Base-by-base conservation (phyloP, 208 protist genomes). In the Giardia muris region DNA sequence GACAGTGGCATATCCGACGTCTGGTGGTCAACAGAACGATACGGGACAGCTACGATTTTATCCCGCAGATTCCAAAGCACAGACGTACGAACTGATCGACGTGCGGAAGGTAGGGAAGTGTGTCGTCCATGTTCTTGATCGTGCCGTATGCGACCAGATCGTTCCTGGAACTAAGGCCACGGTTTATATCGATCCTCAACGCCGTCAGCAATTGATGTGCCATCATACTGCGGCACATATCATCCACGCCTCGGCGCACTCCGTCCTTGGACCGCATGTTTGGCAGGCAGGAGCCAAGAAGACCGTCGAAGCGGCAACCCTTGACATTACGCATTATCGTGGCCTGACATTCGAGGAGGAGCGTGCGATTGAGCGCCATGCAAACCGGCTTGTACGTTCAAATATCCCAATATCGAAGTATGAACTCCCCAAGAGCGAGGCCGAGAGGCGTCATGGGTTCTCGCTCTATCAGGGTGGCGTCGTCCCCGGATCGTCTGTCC, bases 381-480 rank as follows among this genome's bases (percentile, higher is more conserved):
- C 92, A 2, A 94, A 94, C 87, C 30, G 46, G 46, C 39, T 93
- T 47, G n/a, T 93, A 30, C 47, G 47, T 2, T 0, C 43, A 19
- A 46, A 0, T 1, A 45, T 86, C 46, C 1, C 90, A 3, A 92
- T 93, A 0, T 67, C 45, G 1, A 94, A 94, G 93, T 45, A 46
- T 0, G 39, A 89, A 0, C 4, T 94, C 0, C 0, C 0, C 19
- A 94, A 94, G 67, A 67, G 93, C n/a, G 91, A 93, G 46, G 94
- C 94, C 57, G 94, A 94, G 86, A 48, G 67, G 1, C 1, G 4
- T 0, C 92, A 94, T 67, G 94, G 94, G 3, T 94, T 94, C 92
- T 87, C 89, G 1, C 92, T 94, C 0, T 94, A 94, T 43, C 94
- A 94, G 47, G 94, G 94, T 45, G 94, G 94, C 90, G 92, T 94